Evolutionary conservation across 2,329 filamentous ascomycete species (phyloP).

Genomic region (Trichophyton benhamiae): DNA sequence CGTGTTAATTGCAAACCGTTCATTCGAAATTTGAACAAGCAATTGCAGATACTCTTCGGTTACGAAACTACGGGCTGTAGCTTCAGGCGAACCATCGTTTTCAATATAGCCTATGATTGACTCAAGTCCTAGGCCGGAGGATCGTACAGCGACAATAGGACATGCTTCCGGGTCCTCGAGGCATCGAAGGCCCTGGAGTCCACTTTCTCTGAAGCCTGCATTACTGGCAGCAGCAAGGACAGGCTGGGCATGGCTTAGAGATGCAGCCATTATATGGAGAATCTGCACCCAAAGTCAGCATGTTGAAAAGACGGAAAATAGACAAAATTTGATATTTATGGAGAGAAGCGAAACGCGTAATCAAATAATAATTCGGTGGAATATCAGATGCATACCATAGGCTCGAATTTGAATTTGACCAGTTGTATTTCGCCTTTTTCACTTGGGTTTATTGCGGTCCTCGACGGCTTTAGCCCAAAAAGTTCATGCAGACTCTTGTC

Average conservation of each 20-base stretch:
- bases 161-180: slow-evolving; percentile 32
- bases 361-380: background rate
- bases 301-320: too few species aligned
- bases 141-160: slow-evolving; percentile 76
- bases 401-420: slow-evolving; percentile 85
- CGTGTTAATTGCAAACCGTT: slow-evolving; percentile 36
- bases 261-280: slow-evolving; percentile 72
- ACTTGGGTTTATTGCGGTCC: slow-evolving; percentile 24
- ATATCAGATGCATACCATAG: slow-evolving; percentile 57
- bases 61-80: slow-evolving; percentile 45
- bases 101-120: slow-evolving; percentile 57
- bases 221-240: slow-evolving; percentile 63
- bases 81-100: slow-evolving; percentile 15
- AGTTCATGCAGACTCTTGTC: slow-evolving; percentile 26
- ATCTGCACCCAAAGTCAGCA: slow-evolving; percentile 45
- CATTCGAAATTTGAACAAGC: slow-evolving; percentile 58
- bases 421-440: slow-evolving; percentile 38
- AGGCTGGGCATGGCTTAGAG: slow-evolving; percentile 58
- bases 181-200: slow-evolving; percentile 53
- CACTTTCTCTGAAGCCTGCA: slow-evolving; percentile 82
- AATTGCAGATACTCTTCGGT: slow-evolving; percentile 53
- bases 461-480: slow-evolving; percentile 33
- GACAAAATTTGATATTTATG: background rate
- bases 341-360: background rate
- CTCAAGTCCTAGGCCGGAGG: slow-evolving; percentile 69